Conservation (phyloP, 148 eudicot species). For the Polygonum aviculare region DNA sequence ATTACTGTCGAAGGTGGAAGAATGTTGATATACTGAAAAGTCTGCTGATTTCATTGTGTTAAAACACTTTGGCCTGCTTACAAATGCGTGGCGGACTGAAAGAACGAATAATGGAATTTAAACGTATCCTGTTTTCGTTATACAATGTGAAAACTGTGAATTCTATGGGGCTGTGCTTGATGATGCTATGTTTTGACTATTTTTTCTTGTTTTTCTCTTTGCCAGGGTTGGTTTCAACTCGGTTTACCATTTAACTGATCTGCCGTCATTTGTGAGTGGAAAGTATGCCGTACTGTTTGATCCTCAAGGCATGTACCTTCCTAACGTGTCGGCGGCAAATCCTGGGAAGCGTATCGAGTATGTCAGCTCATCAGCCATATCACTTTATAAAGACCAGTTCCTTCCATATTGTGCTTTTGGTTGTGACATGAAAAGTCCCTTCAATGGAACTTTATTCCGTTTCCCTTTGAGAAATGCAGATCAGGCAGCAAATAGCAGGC, state of each 20-base stretch:
- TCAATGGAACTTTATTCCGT: conserved; percentile 89
- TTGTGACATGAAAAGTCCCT: conserved; percentile 79
- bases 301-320: conserved; percentile 95
- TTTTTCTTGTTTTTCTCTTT: background rate
- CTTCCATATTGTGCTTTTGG: conserved; percentile 93
- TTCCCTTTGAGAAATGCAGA: conserved; percentile 91
- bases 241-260: conserved; percentile 95
- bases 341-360: conserved; percentile 97
- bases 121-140: background rate
- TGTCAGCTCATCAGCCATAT: conserved; percentile 79
- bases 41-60: background rate
- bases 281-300: conserved; percentile 88
- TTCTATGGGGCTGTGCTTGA: conserved; percentile 4
- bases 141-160: background rate
- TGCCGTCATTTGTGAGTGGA: conserved; percentile 97
- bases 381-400: conserved; percentile 79
- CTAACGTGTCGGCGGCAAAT: conserved; percentile 83
- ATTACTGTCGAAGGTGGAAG: background rate
- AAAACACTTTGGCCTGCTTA: background rate
- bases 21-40: background rate
- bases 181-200: conserved; percentile 10
- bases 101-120: background rate
- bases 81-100: background rate
- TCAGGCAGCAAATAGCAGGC: conserved; percentile 87
- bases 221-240: conserved; percentile 98